Evolutionary conservation across 371 early-diverging fungal species (phyloP).

Genomic region (Saksenaea oblongispora): DNA sequence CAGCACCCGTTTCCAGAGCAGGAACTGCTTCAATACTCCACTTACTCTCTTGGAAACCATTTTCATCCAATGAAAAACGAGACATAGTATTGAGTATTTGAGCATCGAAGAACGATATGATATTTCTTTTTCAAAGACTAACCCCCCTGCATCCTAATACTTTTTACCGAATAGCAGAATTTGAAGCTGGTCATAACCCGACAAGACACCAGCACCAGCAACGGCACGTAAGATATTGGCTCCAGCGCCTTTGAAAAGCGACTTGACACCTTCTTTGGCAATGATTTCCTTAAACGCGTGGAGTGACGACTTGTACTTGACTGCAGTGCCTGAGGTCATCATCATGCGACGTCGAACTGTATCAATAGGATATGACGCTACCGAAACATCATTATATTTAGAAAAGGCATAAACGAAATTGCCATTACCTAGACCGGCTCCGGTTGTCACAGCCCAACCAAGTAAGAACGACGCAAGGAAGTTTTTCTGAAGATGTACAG

Average conservation of each 20-base stretch:
- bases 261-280: constrained; percentile 69
- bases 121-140: neutral
- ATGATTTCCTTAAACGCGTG: constrained; percentile 74
- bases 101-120: no score
- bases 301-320: constrained; percentile 71
- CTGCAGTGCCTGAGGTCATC: constrained; percentile 78
- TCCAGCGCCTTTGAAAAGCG: constrained; percentile 84
- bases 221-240: constrained; percentile 82
- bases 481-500: constrained; percentile 42
- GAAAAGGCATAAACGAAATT: neutral
- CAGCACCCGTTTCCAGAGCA: no score
- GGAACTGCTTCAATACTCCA: no score
- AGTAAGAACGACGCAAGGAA: constrained; percentile 66
- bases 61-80: no score
- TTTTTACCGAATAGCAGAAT: constrained; percentile 54
- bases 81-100: no score
- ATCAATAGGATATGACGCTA: constrained; percentile 77
- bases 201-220: constrained; percentile 80
- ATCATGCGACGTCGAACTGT: constrained; percentile 84
- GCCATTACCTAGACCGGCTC: constrained; percentile 54
- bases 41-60: no score
- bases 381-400: neutral
- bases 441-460: constrained; percentile 70
- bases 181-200: constrained; percentile 64
- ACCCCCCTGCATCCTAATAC: constrained; percentile 6